Evolutionary conservation across 169 alveolate species (phyloP).

Genomic region (Plasmodium ovale): DNA sequence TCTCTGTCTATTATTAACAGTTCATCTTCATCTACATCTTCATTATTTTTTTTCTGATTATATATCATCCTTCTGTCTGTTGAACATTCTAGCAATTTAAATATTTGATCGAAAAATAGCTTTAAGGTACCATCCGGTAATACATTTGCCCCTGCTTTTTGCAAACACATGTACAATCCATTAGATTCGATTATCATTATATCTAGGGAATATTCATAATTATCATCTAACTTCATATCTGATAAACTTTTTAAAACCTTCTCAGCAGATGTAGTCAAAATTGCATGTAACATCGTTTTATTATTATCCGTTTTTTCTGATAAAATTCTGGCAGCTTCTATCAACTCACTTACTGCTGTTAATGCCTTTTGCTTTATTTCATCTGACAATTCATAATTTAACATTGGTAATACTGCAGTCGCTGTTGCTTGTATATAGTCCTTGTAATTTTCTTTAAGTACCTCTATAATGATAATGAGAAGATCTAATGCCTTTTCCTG

Average conservation of each 20-base stretch:
- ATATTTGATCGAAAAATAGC: slow-evolving; percentile 57
- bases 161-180: slow-evolving; percentile 84
- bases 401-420: slow-evolving; percentile 84
- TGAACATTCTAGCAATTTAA: slow-evolving; percentile 47
- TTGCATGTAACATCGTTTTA: slow-evolving; percentile 80
- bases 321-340: slow-evolving; percentile 84
- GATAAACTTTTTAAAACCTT: slow-evolving; percentile 64
- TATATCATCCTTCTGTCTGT: slow-evolving; percentile 75
- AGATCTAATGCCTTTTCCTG: slow-evolving; percentile 81
- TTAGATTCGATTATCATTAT: slow-evolving; percentile 82
- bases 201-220: slow-evolving; percentile 78
- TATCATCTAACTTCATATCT: slow-evolving; percentile 72
- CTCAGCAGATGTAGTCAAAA: slow-evolving; percentile 76
- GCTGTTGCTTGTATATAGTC: slow-evolving; percentile 85
- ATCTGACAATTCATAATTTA: slow-evolving; percentile 83
- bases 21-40: slow-evolving; percentile 87
- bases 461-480: slow-evolving; percentile 82
- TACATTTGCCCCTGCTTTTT: slow-evolving; percentile 86
- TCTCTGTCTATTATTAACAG: slow-evolving; percentile 81
- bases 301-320: slow-evolving; percentile 80
- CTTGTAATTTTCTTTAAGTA: slow-evolving; percentile 82
- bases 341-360: slow-evolving; percentile 87
- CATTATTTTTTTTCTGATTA: slow-evolving; percentile 80
- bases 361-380: slow-evolving; percentile 88
- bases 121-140: slow-evolving; percentile 73